phyloP scores from a whole-genome alignment of 345 rosid genomes.

The Euphorbia tirucalli region DNA sequence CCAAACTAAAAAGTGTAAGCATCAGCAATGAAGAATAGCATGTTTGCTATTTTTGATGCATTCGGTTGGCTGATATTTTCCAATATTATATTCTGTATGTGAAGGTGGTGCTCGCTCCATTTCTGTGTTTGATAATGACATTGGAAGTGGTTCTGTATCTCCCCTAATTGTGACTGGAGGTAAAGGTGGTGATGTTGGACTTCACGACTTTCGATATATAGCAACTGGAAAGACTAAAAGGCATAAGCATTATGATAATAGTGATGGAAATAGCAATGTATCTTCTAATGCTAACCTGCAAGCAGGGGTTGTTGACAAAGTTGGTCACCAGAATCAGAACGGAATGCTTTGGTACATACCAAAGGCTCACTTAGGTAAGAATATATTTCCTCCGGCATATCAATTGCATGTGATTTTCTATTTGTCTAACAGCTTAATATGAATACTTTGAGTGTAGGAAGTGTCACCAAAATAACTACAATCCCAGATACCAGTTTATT shows the following conservation, averaged over 20 bases:
- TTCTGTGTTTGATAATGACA: conserved; percentile 79
- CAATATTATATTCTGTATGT: background rate
- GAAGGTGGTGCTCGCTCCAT: conserved; percentile 92
- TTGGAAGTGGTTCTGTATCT: conserved; percentile 87
- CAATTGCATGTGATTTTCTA: background rate
- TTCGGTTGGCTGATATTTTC: background rate
- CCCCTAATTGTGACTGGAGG: conserved; percentile 94
- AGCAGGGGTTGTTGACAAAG: conserved; percentile 33
- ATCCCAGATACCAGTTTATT: conserved; percentile 84
- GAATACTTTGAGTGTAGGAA: conserved; percentile 46
- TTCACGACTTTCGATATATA: conserved; percentile 88
- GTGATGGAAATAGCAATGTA: conserved; percentile 33
- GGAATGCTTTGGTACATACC: conserved; percentile 99
- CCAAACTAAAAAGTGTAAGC: background rate
- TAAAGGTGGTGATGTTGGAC: conserved; percentile 82
- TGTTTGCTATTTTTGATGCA: background rate
- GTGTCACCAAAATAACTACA: conserved; percentile 74
- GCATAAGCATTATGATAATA: conserved; percentile 43
- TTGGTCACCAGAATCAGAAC: conserved; percentile 50
- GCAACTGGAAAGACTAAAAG: conserved; percentile 82
- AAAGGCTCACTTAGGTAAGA: conserved; percentile 85
- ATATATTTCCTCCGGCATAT: conserved; percentile 1
- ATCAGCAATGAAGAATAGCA: background rate
- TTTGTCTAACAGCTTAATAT: conserved; percentile 18
- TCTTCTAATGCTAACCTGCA: conserved; percentile 32